A percentile compares a stretch with the other conserved stretches of the same genome.
Conservation (phyloP, 2,329 filamentous ascomycete species). For the Beauveria medogensis region DNA sequence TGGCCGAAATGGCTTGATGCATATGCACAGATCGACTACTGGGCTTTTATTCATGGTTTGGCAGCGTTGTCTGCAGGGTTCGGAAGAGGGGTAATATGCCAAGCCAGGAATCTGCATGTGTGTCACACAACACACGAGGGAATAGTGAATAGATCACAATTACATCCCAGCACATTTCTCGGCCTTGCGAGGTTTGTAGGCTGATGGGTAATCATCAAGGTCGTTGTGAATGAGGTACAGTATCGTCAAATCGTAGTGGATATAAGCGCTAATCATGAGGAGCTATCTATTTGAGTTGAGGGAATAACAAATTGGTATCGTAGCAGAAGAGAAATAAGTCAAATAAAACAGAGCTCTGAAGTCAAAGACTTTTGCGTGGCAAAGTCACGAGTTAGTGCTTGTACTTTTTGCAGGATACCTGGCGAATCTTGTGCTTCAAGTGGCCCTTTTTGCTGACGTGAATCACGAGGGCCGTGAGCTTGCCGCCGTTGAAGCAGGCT, state of each 20-base stretch:
- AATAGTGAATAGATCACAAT: too few relatives aligned
- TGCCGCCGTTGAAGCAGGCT: conserved; percentile 67
- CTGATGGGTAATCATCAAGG: too few relatives aligned
- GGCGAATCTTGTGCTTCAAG: conserved; percentile 30
- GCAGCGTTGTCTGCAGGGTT: too few relatives aligned
- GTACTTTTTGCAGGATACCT: conserved; percentile 31
- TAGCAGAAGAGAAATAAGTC: neutral
- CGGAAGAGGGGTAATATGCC: too few relatives aligned
- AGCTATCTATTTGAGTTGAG: neutral
- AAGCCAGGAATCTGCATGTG: too few relatives aligned
- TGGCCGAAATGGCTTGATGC: too few relatives aligned
- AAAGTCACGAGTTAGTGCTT: neutral
- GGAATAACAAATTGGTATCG: conserved; percentile 8
- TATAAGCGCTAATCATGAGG: neutral
- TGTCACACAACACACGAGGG: too few relatives aligned
- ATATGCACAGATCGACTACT: too few relatives aligned
- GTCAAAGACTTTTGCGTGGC: neutral
- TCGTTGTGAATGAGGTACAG: too few relatives aligned
- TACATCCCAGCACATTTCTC: too few relatives aligned
- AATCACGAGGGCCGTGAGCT: conserved; percentile 70
- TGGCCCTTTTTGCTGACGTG: conserved; percentile 34
- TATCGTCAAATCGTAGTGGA: neutral
- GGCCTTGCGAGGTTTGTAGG: too few relatives aligned
- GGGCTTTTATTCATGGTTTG: too few relatives aligned
- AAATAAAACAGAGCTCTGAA: neutral